Evolutionary conservation across 228 moss, liverwort and hornwort genomes (phyloP).

Genomic region (Sphagnum magellanicum): DNA sequence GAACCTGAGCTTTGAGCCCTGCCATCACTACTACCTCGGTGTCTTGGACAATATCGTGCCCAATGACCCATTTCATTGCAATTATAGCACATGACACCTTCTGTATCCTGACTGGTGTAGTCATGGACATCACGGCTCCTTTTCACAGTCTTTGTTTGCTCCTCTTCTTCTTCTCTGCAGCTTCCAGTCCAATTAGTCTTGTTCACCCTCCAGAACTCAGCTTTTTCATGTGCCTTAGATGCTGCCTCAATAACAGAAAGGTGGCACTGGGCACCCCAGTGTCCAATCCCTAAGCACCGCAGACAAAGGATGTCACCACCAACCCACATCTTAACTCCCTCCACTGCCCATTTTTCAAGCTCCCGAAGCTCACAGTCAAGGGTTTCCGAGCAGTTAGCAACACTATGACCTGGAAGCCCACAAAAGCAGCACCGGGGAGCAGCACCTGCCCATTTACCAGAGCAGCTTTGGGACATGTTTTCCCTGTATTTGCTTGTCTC

Average conservation of each 20-base stretch:
- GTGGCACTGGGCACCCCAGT: conserved; percentile 10
- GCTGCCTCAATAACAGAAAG: conserved; percentile 6
- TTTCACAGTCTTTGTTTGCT: neutral
- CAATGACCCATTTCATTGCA: conserved; percentile 8
- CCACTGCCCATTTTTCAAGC: neutral
- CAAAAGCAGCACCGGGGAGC: conserved; percentile 5
- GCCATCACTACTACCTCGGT: conserved; percentile 2
- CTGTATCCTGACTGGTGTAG: conserved; percentile 1
- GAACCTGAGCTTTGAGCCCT: conserved; percentile 5
- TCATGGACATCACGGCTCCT: neutral
- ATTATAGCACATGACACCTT: conserved; percentile 7
- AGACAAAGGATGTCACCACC: conserved; percentile 3
- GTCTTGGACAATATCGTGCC: conserved; percentile 6
- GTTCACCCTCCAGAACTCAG: neutral
- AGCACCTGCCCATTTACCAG: neutral
- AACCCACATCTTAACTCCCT: neutral
- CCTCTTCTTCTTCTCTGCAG: neutral
- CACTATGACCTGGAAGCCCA: conserved; percentile 8
- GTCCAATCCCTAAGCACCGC: conserved; percentile 5
- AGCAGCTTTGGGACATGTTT: neutral
- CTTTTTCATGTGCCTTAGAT: conserved; percentile 5
- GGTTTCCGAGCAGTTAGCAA: conserved; percentile 6
- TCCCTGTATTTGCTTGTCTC: conserved; percentile 3
- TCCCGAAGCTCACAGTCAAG: conserved; percentile 12
- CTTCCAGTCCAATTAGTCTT: conserved; percentile 2